Base-by-base conservation (phyloP, 352 stramenopile species). In the Saprolegnia parasitica region DNA sequence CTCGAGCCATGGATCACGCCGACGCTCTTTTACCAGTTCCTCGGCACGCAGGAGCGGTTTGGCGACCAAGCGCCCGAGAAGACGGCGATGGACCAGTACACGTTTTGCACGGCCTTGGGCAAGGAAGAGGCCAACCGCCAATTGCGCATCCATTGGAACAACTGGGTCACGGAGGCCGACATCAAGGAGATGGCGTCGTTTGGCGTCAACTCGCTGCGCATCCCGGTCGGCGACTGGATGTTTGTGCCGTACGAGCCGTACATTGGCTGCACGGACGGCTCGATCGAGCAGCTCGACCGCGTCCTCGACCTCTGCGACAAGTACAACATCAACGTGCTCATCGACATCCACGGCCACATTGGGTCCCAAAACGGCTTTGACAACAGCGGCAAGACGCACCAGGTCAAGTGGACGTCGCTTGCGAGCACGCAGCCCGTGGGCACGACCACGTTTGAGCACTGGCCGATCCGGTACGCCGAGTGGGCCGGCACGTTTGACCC, bases 1-100 rank as follows among this genome's bases (percentile, higher is more conserved):
- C 80, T 98, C 26, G 96, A 98, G 76, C 93, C 91, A 15, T 98
- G 93, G 93, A 96, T 98, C 73, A 98, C 93, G 26, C 96, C 95
- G 29, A 89, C 79, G 62, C 74, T 98, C 35, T 98, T 98, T 77
- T 98, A 98, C 77, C 94, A 98, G 73, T 98, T 98, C 78, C 68
- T 98, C 16, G 83, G 86, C 49, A 90, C 80, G 5, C 78, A 89
- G 42, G 80, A 91, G 58, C 78, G 80, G 39, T 89, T 79, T 58
- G 81, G 81, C 5, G 80, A 92, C 65, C 75, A 93, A 45, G 84
- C 92, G 24, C 84, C 82, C 0, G 80, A 91, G 62, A 91, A 89
- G 54, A 94, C 85, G 2, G 95, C 80, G 10, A 96, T 98, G 85
- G 95, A 98, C 74, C 88, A 80, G 65, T 95, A 97, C 77, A 96